A percentile compares a stretch with the other conserved stretches of the same genome.
phyloP scores from a whole-genome alignment of 2,329 filamentous ascomycete genomes.

The Trichoderma gracile region DNA sequence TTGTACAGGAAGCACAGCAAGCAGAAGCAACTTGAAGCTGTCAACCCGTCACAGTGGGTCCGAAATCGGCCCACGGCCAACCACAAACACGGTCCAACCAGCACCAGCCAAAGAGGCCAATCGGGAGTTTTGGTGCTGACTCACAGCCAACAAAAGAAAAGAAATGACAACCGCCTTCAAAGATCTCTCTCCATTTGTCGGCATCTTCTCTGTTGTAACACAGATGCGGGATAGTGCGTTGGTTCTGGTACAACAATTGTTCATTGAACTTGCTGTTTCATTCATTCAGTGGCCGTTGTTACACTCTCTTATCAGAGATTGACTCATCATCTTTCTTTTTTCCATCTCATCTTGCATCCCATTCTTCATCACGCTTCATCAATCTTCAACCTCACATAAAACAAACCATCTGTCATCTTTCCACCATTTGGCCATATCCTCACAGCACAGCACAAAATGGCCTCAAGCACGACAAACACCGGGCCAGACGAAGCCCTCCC shows the following conservation, averaged over 20 bases:
- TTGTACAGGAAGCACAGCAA: background rate
- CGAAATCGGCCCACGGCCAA: constrained; percentile 27
- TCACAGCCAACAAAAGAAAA: constrained; percentile 8
- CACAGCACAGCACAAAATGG: constrained; percentile 32
- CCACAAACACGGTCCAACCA: background rate
- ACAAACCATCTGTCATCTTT: no score
- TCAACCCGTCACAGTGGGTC: background rate
- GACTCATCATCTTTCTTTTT: background rate
- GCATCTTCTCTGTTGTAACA: background rate
- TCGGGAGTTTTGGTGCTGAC: background rate
- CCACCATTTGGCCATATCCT: no score
- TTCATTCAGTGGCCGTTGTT: background rate
- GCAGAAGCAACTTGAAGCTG: background rate
- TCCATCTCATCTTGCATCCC: constrained; percentile 7
- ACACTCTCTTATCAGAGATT: background rate
- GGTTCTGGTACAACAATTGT: background rate
- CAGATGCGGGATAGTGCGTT: constrained; percentile 16
- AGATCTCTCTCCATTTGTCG: background rate
- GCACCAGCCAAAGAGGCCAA: background rate
- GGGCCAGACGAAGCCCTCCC: constrained; percentile 35
- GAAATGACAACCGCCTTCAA: background rate
- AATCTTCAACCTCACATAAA: background rate
- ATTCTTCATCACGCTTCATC: background rate
- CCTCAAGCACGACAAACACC: constrained; percentile 25
- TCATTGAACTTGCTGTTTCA: background rate